Percentiles rank a stretch among this genome's conserved stretches.
phyloP scores from a whole-genome alignment of 352 stramenopile species.

The Globisporangium radiosum region DNA sequence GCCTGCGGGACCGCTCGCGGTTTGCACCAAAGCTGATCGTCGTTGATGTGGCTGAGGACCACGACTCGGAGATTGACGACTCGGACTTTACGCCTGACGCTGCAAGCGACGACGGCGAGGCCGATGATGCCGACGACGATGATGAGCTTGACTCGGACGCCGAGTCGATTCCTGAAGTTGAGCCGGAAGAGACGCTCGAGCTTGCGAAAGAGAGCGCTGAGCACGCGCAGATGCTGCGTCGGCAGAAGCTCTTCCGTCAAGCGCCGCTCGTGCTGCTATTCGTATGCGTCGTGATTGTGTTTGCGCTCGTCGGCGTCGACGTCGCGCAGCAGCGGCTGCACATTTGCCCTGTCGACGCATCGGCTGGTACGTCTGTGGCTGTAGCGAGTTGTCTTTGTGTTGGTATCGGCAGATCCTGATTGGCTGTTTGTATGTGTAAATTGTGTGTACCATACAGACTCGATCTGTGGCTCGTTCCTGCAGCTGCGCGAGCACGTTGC shows the following conservation, averaged over 20 bases:
- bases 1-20: slow-evolving; percentile 45
- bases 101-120: slow-evolving; percentile 19
- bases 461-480: slow-evolving; percentile 29
- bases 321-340: slow-evolving; percentile 41
- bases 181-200: slow-evolving; percentile 32
- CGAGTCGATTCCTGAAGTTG: slow-evolving; percentile 36
- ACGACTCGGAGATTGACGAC: slow-evolving; percentile 46
- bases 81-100: slow-evolving; percentile 45
- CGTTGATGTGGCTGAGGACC: slow-evolving; percentile 24
- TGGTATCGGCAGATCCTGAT: too few species aligned
- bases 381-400: too few species aligned
- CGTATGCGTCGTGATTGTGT: slow-evolving; percentile 31
- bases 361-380: slow-evolving; percentile 23
- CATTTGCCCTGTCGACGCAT: slow-evolving; percentile 33
- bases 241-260: slow-evolving; percentile 3
- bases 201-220: slow-evolving; percentile 38
- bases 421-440: not conserved
- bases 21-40: slow-evolving; percentile 33
- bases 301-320: slow-evolving; percentile 43
- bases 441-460: not conserved
- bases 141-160: slow-evolving; percentile 33
- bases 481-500: slow-evolving; percentile 29
- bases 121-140: too few species aligned
- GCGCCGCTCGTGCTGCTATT: slow-evolving; percentile 27
- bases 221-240: slow-evolving; percentile 18